Conservation (phyloP, 1,139 yeast genomes). For the Spencermartinsiella ligniputridi region DNA sequence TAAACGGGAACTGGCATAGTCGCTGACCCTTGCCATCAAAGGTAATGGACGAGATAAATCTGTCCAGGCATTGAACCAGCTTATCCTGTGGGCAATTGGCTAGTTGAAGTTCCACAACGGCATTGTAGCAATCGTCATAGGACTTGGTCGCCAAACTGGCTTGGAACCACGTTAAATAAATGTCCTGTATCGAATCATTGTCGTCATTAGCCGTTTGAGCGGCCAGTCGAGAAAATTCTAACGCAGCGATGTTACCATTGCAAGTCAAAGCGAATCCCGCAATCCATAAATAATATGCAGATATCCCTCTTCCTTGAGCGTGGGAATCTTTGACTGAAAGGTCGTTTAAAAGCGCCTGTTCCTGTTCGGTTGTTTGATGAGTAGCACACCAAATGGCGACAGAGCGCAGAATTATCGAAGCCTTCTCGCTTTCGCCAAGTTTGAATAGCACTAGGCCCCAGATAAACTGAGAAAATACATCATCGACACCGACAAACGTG, state of each 20-base stretch:
- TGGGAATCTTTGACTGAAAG: not conserved
- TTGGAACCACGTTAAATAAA: constrained; percentile 21
- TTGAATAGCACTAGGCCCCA: not conserved
- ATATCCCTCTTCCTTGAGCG: not conserved
- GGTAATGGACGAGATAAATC: constrained; percentile 22
- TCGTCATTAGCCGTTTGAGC: constrained; percentile 6
- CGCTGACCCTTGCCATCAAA: constrained; percentile 20
- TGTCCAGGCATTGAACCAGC: constrained; percentile 15
- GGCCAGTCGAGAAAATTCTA: constrained; percentile 19
- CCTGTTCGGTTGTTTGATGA: not conserved
- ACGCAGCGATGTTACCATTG: constrained; percentile 10
- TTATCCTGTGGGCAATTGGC: constrained; percentile 10
- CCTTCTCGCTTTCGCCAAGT: not conserved
- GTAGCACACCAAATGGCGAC: not conserved
- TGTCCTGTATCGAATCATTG: constrained; percentile 5
- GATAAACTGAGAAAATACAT: not conserved
- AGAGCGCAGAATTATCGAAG: not conserved
- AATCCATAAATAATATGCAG: not conserved
- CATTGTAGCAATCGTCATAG: constrained; percentile 31
- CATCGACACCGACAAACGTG: not conserved
- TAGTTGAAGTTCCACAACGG: constrained; percentile 25
- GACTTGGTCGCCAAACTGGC: constrained; percentile 22
- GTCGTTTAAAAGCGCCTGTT: not conserved
- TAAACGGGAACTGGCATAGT: constrained; percentile 31
- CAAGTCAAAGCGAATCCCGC: not conserved